Conservation (phyloP, 257 asterid genomes). For the Fraxinus anomala region DNA sequence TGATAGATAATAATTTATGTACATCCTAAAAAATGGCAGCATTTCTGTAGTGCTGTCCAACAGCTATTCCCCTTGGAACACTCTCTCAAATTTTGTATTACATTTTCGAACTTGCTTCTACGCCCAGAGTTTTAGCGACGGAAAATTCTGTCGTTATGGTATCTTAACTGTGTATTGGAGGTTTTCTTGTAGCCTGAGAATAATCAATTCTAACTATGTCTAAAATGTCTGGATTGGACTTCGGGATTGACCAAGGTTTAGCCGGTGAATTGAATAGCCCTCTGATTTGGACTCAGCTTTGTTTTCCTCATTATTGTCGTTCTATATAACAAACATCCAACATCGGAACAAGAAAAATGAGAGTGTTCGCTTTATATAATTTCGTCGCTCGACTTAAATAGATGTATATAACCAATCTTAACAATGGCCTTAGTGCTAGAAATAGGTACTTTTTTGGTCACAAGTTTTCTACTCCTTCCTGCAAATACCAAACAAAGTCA, state of each 20-base stretch:
- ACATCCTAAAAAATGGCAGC: constrained; percentile 50
- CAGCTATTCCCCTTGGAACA: neutral
- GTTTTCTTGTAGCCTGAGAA: constrained; percentile 69
- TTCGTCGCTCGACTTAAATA: neutral
- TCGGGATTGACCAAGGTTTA: constrained; percentile 9
- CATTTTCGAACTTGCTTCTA: neutral
- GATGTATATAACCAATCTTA: constrained; percentile 50
- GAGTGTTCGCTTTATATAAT: neutral
- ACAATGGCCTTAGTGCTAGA: constrained; percentile 36
- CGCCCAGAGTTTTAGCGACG: no score
- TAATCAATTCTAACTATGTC: constrained; percentile 83
- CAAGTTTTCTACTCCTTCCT: constrained; percentile 65
- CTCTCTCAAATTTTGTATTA: no score
- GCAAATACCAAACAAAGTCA: constrained; percentile 30
- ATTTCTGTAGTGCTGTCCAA: constrained; percentile 45
- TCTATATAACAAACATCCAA: constrained; percentile 37
- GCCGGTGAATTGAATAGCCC: constrained; percentile 32
- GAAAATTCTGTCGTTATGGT: neutral
- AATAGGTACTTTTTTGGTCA: constrained; percentile 34
- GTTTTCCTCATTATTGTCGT: constrained; percentile 30
- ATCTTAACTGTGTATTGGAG: constrained; percentile 68
- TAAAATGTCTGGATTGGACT: constrained; percentile 48
- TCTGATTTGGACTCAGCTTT: no score
- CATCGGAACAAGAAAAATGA: neutral
- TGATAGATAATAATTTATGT: constrained; percentile 28